Conservation (phyloP, 163 green algal genomes). For the Prototheca wickerhamii region DNA sequence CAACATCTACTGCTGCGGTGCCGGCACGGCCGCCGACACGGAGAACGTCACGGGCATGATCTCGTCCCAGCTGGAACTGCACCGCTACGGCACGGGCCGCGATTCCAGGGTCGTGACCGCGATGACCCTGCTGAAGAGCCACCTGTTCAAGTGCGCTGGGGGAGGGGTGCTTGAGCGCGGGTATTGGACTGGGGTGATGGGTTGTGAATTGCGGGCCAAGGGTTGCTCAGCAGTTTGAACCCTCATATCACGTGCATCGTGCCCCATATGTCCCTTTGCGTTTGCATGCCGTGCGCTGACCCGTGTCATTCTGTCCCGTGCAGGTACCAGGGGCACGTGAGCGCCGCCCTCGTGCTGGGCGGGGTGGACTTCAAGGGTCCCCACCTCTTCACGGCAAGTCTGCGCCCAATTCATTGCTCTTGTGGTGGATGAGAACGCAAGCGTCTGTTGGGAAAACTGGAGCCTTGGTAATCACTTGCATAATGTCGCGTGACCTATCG, state of each 20-base stretch:
- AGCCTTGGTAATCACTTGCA: no score
- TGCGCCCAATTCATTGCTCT: slow-evolving; percentile 30
- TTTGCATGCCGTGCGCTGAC: not conserved
- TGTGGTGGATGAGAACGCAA: not conserved
- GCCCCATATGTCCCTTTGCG: no score
- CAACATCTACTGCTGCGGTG: slow-evolving; percentile 98
- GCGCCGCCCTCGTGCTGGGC: slow-evolving; percentile 89
- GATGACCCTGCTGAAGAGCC: slow-evolving; percentile 90
- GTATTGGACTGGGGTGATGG: not conserved
- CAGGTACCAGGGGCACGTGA: slow-evolving; percentile 94
- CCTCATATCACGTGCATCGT: not conserved
- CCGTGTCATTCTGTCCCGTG: not conserved
- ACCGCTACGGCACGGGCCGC: slow-evolving; percentile 74
- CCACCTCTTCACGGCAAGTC: slow-evolving; percentile 94
- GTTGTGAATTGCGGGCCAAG: not conserved
- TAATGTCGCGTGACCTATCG: no score
- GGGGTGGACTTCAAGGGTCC: slow-evolving; percentile 90
- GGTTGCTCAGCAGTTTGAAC: not conserved
- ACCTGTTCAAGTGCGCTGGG: slow-evolving; percentile 83
- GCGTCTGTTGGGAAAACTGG: not conserved
- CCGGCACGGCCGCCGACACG: slow-evolving; percentile 93
- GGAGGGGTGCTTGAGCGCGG: not conserved
- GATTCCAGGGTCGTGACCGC: slow-evolving; percentile 81
- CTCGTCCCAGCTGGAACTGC: slow-evolving; percentile 78
- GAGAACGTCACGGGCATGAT: slow-evolving; percentile 97